Conservation (phyloP, 2,329 filamentous ascomycete genomes). For the Aspergillus sp. region DNA sequence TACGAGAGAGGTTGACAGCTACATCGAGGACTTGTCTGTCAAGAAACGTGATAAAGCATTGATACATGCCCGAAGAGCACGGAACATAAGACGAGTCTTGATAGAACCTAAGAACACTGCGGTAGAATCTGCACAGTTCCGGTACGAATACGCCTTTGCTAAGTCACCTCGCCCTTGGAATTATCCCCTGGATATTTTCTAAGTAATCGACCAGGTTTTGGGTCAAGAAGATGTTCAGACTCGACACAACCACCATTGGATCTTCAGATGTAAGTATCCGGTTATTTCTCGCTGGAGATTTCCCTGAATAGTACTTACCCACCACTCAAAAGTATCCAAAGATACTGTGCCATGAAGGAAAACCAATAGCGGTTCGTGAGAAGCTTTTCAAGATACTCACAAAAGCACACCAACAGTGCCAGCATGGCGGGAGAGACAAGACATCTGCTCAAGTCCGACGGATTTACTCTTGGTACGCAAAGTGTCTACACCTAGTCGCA, state of each 20-base stretch:
- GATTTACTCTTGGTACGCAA: conserved; percentile 42
- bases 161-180: background rate
- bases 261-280: conserved; percentile 30
- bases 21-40: conserved; percentile 42
- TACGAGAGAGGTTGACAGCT: conserved; percentile 24
- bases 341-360: conserved; percentile 44
- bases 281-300: background rate
- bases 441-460: conserved; percentile 45
- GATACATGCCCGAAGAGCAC: conserved; percentile 41
- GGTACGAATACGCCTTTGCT: conserved; percentile 23
- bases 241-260: conserved; percentile 33
- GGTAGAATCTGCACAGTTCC: conserved; percentile 44
- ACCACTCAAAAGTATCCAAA: conserved; percentile 23
- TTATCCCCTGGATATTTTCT: background rate
- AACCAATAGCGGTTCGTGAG: conserved; percentile 46
- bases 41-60: conserved; percentile 47
- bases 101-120: conserved; percentile 44
- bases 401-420: conserved; percentile 43
- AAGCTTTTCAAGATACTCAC: conserved; percentile 46
- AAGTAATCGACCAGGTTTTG: conserved; percentile 35
- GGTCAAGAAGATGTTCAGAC: conserved; percentile 48
- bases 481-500: background rate
- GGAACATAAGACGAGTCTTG: conserved; percentile 41
- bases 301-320: conserved; percentile 2
- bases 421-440: conserved; percentile 46